phyloP scores from a whole-genome alignment of 164 flowering plant species.

The Vitis riparia region DNA sequence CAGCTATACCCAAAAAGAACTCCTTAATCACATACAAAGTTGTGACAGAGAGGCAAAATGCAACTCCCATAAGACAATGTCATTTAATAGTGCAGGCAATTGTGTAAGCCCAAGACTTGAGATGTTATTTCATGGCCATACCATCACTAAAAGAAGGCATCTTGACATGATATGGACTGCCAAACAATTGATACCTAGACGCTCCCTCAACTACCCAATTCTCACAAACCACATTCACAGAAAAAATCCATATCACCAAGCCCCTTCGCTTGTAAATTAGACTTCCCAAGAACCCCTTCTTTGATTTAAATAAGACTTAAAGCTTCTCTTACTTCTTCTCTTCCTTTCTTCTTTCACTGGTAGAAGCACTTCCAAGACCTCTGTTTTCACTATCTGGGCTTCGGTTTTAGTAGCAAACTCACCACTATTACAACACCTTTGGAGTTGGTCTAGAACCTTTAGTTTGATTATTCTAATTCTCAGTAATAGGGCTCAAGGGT shows the following conservation, averaged over 20 bases:
- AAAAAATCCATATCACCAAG: constrained; percentile 5
- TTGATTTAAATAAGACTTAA: not conserved
- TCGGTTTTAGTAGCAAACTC: constrained; percentile 8
- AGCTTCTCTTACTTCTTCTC: constrained; percentile 13
- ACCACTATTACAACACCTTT: constrained; percentile 6
- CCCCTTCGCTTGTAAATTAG: constrained; percentile 3
- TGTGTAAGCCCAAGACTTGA: constrained; percentile 49
- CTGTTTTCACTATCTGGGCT: constrained; percentile 1
- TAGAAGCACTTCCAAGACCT: not conserved
- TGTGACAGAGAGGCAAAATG: too few relatives aligned
- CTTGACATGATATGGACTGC: constrained; percentile 10
- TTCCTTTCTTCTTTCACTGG: constrained; percentile 3
- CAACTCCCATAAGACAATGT: not conserved
- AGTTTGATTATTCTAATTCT: constrained; percentile 3
- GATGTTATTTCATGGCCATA: constrained; percentile 49
- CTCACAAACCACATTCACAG: constrained; percentile 12
- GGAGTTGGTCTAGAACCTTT: not conserved
- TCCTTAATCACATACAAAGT: too few relatives aligned
- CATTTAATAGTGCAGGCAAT: constrained; percentile 50
- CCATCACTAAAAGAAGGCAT: constrained; percentile 41
- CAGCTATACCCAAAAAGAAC: too few relatives aligned
- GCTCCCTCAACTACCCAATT: constrained; percentile 9
- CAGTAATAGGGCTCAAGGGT: constrained; percentile 9
- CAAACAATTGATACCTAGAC: constrained; percentile 11
- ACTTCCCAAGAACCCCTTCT: constrained; percentile 14